A percentile compares a stretch with the other conserved stretches of the same genome.
phyloP scores from a whole-genome alignment of 805 yeast species.

The Candida jianshihensis region DNA sequence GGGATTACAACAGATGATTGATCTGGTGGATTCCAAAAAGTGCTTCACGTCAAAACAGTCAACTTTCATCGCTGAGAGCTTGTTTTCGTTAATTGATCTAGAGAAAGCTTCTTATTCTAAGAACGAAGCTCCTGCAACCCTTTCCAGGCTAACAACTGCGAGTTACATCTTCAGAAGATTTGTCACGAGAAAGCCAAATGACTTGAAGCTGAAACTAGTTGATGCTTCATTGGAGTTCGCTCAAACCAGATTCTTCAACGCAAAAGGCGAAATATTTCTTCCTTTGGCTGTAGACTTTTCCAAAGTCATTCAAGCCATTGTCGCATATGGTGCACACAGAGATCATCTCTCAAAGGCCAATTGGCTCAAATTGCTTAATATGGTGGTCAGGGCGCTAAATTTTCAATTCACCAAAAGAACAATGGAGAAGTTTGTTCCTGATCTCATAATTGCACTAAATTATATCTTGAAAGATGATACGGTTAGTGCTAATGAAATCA shows the following conservation, averaged over 20 bases:
- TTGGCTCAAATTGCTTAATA: conserved; percentile 9
- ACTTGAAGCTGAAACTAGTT: conserved; percentile 12
- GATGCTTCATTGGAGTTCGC: conserved; percentile 8
- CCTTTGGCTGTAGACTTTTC: conserved; percentile 27
- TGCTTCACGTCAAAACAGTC: conserved; percentile 20
- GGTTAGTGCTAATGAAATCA: conserved; percentile 15
- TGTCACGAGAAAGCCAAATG: conserved; percentile 6
- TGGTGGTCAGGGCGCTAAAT: conserved; percentile 8
- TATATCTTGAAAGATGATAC: conserved; percentile 21
- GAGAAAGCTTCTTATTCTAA: conserved; percentile 29
- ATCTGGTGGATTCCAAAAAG: conserved; percentile 16
- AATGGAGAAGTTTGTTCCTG: conserved; percentile 23
- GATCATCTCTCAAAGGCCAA: conserved; percentile 12
- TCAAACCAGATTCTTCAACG: conserved; percentile 6
- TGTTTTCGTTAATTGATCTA: conserved; percentile 24
- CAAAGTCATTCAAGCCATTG: conserved; percentile 22
- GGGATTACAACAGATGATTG: conserved; percentile 36
- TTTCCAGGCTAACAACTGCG: conserved; percentile 25
- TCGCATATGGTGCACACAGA: conserved; percentile 14
- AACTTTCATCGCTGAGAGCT: conserved; percentile 18
- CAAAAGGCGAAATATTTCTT: conserved; percentile 12
- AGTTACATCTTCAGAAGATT: conserved; percentile 26
- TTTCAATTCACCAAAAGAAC: conserved; percentile 5
- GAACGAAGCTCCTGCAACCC: conserved; percentile 22
- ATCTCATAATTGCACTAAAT: conserved; percentile 21